Conservation (phyloP, 1,139 yeast genomes). For the Tardiomyces depauwii region DNA sequence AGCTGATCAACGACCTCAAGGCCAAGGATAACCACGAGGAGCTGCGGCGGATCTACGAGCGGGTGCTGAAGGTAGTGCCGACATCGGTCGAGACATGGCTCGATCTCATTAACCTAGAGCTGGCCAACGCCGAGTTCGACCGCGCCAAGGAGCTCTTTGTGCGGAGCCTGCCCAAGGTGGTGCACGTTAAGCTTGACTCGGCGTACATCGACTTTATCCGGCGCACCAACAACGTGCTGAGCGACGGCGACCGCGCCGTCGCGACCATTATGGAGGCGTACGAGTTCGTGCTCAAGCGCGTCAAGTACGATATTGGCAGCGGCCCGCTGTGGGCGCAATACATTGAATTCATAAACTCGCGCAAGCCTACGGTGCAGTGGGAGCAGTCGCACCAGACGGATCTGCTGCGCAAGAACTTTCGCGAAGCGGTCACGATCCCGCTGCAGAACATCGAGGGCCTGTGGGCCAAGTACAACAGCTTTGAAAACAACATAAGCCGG, state of each 20-base stretch:
- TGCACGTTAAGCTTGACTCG: conserved; percentile 58
- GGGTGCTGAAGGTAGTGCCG: conserved; percentile 55
- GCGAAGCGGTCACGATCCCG: conserved; percentile 61
- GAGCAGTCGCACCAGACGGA: conserved; percentile 81
- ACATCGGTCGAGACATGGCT: conserved; percentile 55
- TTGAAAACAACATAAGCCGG: conserved; percentile 70
- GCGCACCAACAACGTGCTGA: conserved; percentile 56
- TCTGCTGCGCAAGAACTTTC: conserved; percentile 62
- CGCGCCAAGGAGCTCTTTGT: conserved; percentile 56
- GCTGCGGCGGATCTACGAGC: conserved; percentile 47
- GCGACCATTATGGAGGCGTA: conserved; percentile 69
- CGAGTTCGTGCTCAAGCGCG: conserved; percentile 68
- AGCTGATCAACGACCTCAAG: conserved; percentile 43
- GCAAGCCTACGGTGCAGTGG: conserved; percentile 76
- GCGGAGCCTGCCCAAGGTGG: conserved; percentile 47
- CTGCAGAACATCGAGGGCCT: conserved; percentile 59
- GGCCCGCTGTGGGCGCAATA: conserved; percentile 77
- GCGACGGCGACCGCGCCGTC: conserved; percentile 81
- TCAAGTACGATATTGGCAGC: conserved; percentile 67
- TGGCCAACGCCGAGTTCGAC: conserved; percentile 56
- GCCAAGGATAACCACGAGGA: conserved; percentile 54
- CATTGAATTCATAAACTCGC: conserved; percentile 61
- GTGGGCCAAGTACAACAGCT: conserved; percentile 73
- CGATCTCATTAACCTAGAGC: conserved; percentile 56
- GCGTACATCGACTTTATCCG: conserved; percentile 62